These are phyloP conservation scores for Trichoderma atroviride DNA, from an alignment of 2,329 filamentous ascomycete species.

Conservation along the genomic window DNA sequence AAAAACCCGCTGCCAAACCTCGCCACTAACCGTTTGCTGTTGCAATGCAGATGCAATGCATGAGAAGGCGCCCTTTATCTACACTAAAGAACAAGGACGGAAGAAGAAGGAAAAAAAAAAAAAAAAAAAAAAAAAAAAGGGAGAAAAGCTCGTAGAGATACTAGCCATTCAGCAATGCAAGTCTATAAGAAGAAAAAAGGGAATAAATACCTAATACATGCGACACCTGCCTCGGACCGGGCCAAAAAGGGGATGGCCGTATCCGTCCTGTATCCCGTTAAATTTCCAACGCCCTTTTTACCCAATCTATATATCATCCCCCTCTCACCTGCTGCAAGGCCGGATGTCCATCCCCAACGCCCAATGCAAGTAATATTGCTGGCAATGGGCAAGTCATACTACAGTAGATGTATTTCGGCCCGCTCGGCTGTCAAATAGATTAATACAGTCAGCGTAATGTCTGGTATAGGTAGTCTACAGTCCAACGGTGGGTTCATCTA, in stretches of 20 bases:
- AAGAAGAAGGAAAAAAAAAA: background rate
- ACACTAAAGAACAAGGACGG: background rate
- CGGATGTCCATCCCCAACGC: background rate
- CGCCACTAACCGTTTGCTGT: background rate
- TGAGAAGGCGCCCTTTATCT: background rate
- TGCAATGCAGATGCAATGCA: background rate
- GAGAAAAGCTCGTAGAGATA: background rate
- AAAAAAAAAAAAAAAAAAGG: too few species aligned
- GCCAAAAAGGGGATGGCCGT: slow-evolving; percentile 7
- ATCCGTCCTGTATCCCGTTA: slow-evolving; percentile 3
- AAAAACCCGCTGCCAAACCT: background rate
- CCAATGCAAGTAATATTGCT: background rate
- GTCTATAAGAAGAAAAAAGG: background rate
- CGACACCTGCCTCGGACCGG: background rate
- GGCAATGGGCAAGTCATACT: background rate
- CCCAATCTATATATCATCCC: background rate
- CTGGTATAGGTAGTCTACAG: background rate
- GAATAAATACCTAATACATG: background rate
- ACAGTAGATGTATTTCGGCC: background rate
- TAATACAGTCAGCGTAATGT: background rate
- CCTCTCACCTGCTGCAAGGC: background rate
- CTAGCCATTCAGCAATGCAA: background rate
- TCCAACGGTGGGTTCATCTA: background rate
- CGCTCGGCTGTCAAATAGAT: slow-evolving; percentile 5
- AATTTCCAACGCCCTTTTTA: background rate